A percentile compares a stretch with the other conserved stretches of the same genome.
These are phyloP conservation scores for Phaeotremella fagi DNA, from an alignment of 768 basidiomycete species.

Conservation along the genomic window DNA sequence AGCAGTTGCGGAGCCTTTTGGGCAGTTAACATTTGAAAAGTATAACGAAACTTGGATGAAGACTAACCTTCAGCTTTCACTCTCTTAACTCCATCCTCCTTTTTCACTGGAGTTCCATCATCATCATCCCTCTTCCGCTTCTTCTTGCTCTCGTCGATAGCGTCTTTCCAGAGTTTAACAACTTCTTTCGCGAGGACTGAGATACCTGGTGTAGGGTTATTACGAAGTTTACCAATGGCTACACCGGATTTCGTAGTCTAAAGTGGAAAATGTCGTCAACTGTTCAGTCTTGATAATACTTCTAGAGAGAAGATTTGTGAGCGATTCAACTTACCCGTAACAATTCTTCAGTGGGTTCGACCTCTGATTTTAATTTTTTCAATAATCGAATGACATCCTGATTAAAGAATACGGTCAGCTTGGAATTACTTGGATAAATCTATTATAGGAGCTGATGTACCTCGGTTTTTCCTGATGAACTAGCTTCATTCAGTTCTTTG, in stretches of 20 bases:
- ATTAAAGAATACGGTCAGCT: background rate
- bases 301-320: too few species aligned
- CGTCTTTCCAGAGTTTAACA: conserved; percentile 44
- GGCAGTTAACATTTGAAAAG: background rate
- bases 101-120: conserved; percentile 24
- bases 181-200: conserved; percentile 39
- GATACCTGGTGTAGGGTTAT: conserved; percentile 21
- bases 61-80: conserved; percentile 35
- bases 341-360: conserved; percentile 39
- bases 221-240: conserved; percentile 41
- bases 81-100: conserved; percentile 24
- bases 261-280: too few species aligned
- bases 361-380: conserved; percentile 30
- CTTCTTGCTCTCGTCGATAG: conserved; percentile 40
- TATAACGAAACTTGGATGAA: background rate
- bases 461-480: conserved; percentile 26
- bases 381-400: conserved; percentile 39
- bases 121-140: conserved; percentile 45
- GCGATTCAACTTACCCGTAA: conserved; percentile 39
- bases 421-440: too few species aligned
- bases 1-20: conserved; percentile 12
- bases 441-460: conserved; percentile 10
- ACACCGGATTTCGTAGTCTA: conserved; percentile 47
- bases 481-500: conserved; percentile 34
- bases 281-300: too few species aligned